Evolutionary conservation across 1,284 basidiomycete species (phyloP).

Genomic region (Jaminaea rosea): DNA sequence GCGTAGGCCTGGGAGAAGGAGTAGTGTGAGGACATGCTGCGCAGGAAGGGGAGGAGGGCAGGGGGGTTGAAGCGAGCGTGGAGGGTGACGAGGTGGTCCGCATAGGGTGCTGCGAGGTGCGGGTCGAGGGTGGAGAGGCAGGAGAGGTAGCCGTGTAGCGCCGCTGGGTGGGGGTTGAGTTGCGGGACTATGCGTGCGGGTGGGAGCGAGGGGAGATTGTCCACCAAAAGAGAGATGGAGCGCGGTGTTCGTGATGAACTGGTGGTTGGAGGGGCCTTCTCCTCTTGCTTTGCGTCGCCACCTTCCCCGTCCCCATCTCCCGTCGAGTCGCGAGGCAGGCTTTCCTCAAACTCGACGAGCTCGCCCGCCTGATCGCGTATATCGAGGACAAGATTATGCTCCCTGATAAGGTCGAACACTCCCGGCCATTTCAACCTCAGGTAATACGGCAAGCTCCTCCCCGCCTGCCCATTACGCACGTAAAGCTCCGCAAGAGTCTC

Average conservation of each 20-base stretch:
- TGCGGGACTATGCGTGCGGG: constrained; percentile 80
- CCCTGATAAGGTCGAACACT: constrained; percentile 88
- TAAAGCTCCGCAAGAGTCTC: constrained; percentile 89
- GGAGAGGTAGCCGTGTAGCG: constrained; percentile 87
- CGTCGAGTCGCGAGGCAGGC: constrained; percentile 56
- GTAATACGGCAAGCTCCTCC: constrained; percentile 83
- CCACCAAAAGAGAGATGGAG: constrained; percentile 81
- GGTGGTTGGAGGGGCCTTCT: too few relatives aligned
- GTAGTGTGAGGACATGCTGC: constrained; percentile 77
- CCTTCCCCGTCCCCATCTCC: background rate
- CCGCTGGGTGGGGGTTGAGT: constrained; percentile 65
- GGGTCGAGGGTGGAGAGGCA: constrained; percentile 80
- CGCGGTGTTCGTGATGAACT: constrained; percentile 48
- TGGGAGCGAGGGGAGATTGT: constrained; percentile 91
- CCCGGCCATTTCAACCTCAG: constrained; percentile 74
- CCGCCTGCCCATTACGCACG: constrained; percentile 76
- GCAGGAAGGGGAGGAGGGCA: constrained; percentile 85
- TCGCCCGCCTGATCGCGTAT: constrained; percentile 85
- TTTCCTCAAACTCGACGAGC: constrained; percentile 88
- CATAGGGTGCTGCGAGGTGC: constrained; percentile 66
- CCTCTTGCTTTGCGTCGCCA: background rate
- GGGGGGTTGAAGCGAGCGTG: too few relatives aligned
- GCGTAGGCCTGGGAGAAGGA: constrained; percentile 74
- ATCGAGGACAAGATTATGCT: constrained; percentile 87
- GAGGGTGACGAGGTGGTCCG: too few relatives aligned